Evolutionary conservation across 192 early-diverging fungal species (phyloP).

Genomic region (Backusella tuberculispora): DNA sequence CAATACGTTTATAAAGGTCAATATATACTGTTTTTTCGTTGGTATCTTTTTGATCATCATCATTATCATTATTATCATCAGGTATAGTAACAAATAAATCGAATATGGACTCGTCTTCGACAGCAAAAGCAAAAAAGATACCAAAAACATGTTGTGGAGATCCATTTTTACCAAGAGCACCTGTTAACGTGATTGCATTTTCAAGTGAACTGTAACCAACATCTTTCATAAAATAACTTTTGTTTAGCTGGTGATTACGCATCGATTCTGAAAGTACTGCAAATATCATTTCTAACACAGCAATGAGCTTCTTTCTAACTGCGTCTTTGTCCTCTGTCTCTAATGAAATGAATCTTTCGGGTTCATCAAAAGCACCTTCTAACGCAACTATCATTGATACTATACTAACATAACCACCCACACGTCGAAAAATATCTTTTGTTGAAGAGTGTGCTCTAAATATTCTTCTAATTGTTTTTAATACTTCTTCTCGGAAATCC

Average conservation of each 20-base stretch:
- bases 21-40: neutral
- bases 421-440: conserved; percentile 58
- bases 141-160: conserved; percentile 54
- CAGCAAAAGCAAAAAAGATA: conserved; percentile 59
- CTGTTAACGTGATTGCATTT: conserved; percentile 60
- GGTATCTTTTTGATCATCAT: conserved; percentile 8
- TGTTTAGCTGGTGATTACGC: conserved; percentile 51
- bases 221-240: conserved; percentile 51
- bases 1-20: conserved; percentile 5
- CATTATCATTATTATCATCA: neutral
- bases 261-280: conserved; percentile 58
- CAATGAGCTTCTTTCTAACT: conserved; percentile 41
- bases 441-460: conserved; percentile 52
- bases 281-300: conserved; percentile 50
- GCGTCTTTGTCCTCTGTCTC: conserved; percentile 21
- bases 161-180: conserved; percentile 46
- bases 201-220: conserved; percentile 60
- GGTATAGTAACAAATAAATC: conserved; percentile 45
- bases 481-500: conserved; percentile 59
- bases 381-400: conserved; percentile 61
- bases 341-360: neutral
- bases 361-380: conserved; percentile 49
- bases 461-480: conserved; percentile 54
- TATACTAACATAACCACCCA: conserved; percentile 63
- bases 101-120: conserved; percentile 50